These are phyloP conservation scores for Marasmius oreades DNA, from an alignment of 1,284 basidiomycete genomes.

Conservation along the genomic window DNA sequence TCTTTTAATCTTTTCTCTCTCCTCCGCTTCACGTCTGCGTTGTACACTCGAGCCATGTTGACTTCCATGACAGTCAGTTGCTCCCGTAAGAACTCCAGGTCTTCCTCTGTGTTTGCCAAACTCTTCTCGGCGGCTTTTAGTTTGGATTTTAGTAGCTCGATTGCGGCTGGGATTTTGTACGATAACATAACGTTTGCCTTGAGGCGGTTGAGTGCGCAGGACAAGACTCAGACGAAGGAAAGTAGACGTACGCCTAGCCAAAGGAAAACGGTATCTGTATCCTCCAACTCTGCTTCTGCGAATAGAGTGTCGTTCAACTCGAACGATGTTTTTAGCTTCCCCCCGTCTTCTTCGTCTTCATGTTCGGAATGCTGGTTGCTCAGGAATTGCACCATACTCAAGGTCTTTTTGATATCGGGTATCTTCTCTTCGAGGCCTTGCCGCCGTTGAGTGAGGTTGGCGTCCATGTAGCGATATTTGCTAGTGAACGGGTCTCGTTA, in stretches of 20 bases:
- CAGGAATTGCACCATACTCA: constrained; percentile 86
- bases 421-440: constrained; percentile 89
- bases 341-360: constrained; percentile 50
- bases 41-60: constrained; percentile 95
- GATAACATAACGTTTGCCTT: constrained; percentile 98
- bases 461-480: constrained; percentile 99
- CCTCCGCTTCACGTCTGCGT: constrained; percentile 90
- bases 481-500: constrained; percentile 43
- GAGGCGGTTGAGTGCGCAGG: not conserved
- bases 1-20: constrained; percentile 56
- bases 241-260: constrained; percentile 86
- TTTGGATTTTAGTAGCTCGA: constrained; percentile 75
- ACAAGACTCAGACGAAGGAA: not conserved
- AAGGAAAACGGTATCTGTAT: constrained; percentile 86
- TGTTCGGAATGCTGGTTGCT: constrained; percentile 53
- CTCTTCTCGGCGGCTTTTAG: constrained; percentile 72
- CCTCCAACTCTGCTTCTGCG: constrained; percentile 85
- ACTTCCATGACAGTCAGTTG: constrained; percentile 98
- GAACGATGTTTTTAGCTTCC: constrained; percentile 86
- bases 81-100: constrained; percentile 91
- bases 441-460: constrained; percentile 78
- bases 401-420: constrained; percentile 92
- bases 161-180: constrained; percentile 84
- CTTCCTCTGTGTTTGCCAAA: constrained; percentile 74
- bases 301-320: constrained; percentile 96